Percentiles rank a stretch among this genome's conserved stretches.
Conservation (phyloP, 371 early-diverging fungal genomes). For the Thermomucor indicae-seudaticae region DNA sequence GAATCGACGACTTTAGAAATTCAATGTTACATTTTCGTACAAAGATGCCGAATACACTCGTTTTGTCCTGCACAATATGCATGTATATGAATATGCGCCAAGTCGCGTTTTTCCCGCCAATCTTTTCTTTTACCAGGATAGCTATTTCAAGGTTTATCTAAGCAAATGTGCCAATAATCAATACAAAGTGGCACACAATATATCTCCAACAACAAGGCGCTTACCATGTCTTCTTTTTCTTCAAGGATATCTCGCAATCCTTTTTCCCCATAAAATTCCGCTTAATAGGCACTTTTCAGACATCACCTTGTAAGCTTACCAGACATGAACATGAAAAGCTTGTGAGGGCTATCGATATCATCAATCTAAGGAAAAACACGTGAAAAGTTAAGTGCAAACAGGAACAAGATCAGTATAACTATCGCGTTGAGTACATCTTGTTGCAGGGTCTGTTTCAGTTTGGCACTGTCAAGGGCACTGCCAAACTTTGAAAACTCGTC, state of each 20-base stretch:
- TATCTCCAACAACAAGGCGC: neutral
- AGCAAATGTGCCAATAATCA: too few relatives aligned
- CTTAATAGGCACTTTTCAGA: neutral
- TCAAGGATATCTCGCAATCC: constrained; percentile 3
- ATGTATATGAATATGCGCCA: constrained; percentile 1
- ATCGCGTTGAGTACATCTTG: too few relatives aligned
- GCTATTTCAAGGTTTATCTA: too few relatives aligned
- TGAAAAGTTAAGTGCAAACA: too few relatives aligned
- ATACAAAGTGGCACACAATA: too few relatives aligned
- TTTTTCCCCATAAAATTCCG: neutral
- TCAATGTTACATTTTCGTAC: constrained; percentile 32
- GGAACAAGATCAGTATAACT: too few relatives aligned
- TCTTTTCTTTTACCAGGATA: neutral
- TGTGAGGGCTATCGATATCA: neutral
- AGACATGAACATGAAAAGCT: too few relatives aligned
- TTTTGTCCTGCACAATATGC: constrained; percentile 20
- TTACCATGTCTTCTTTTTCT: constrained; percentile 8
- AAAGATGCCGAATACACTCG: constrained; percentile 35
- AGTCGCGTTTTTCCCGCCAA: neutral
- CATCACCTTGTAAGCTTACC: too few relatives aligned
- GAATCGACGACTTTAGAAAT: constrained; percentile 16
- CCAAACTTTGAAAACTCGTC: too few relatives aligned
- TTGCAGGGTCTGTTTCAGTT: too few relatives aligned
- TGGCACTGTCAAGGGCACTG: too few relatives aligned
- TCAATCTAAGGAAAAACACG: neutral